Evolutionary conservation across 1,284 basidiomycete genomes (phyloP).

Genomic region (Sanghuangporus baumii): DNA sequence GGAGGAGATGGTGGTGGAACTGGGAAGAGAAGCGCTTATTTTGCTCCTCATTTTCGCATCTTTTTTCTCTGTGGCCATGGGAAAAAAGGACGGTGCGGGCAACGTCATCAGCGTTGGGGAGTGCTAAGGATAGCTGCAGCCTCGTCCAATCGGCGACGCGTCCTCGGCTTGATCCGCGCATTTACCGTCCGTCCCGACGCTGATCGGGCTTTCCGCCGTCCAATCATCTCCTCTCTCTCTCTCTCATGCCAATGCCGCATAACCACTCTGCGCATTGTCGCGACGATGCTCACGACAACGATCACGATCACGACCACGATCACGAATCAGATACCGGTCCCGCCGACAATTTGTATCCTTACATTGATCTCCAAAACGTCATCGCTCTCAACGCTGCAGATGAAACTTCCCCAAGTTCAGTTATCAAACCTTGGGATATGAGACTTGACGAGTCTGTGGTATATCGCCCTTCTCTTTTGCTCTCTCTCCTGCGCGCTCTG

Average conservation of each 20-base stretch:
- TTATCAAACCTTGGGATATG: slow-evolving; percentile 77
- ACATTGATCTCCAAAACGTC: slow-evolving; percentile 70
- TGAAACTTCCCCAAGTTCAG: slow-evolving; percentile 32
- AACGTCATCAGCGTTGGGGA: neutral
- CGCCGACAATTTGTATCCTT: slow-evolving; percentile 61
- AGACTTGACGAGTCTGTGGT: slow-evolving; percentile 60
- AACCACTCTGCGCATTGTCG: slow-evolving; percentile 23
- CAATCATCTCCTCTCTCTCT: neutral
- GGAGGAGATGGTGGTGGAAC: slow-evolving; percentile 20
- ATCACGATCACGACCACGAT: slow-evolving; percentile 43
- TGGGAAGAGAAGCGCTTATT: slow-evolving; percentile 16
- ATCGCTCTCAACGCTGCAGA: slow-evolving; percentile 59
- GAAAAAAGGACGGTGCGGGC: neutral
- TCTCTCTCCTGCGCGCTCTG: slow-evolving; percentile 9
- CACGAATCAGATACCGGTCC: slow-evolving; percentile 44
- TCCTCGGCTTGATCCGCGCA: neutral
- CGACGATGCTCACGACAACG: slow-evolving; percentile 39
- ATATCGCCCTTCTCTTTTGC: slow-evolving; percentile 17
- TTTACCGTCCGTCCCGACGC: neutral
- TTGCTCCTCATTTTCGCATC: neutral
- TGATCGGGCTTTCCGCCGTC: neutral
- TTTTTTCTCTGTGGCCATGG: too few species aligned
- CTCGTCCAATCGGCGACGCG: neutral
- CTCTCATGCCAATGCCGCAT: neutral
- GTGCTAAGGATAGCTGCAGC: neutral